Percentiles rank a stretch among this genome's conserved stretches.
These are phyloP conservation scores for Vigna reflexopilosa DNA, from an alignment of 306 rosid genomes.

Conservation along the genomic window DNA sequence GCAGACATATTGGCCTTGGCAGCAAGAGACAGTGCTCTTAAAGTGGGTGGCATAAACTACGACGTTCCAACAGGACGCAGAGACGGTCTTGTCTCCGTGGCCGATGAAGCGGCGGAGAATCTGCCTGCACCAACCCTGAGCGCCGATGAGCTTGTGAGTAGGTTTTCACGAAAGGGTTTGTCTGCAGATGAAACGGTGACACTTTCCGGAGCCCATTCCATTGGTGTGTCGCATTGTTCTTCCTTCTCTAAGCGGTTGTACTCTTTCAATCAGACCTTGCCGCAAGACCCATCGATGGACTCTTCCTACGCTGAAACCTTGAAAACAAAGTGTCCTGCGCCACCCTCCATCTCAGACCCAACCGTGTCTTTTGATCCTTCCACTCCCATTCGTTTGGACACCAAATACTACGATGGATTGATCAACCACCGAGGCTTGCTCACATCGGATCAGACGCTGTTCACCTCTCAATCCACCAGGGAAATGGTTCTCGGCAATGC, in stretches of 20 bases:
- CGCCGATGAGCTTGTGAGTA: not conserved
- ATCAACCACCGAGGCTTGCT: conserved; percentile 46
- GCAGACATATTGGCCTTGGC: conserved; percentile 57
- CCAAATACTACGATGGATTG: conserved; percentile 38
- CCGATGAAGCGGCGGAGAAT: conserved; percentile 17
- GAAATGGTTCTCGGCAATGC: conserved; percentile 45
- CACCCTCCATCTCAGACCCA: too few relatives aligned
- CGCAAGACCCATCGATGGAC: conserved; percentile 53
- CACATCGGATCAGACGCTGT: conserved; percentile 50
- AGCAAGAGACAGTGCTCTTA: conserved; percentile 49
- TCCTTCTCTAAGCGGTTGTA: conserved; percentile 50
- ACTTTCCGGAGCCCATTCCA: conserved; percentile 53
- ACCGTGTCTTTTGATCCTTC: conserved; percentile 40
- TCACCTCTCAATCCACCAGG: conserved; percentile 31
- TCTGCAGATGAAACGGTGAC: conserved; percentile 58
- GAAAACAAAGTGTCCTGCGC: too few relatives aligned
- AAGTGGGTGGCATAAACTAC: conserved; percentile 43
- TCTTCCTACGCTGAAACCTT: too few relatives aligned
- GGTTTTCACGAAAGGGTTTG: conserved; percentile 40
- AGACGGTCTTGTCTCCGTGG: conserved; percentile 47
- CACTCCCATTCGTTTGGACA: conserved; percentile 53
- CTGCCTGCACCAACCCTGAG: conserved; percentile 39
- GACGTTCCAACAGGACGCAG: conserved; percentile 45
- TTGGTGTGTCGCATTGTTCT: conserved; percentile 52
- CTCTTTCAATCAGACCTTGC: conserved; percentile 42